These are phyloP conservation scores for Pythium biforme DNA, from an alignment of 352 stramenopile species.

Conservation along the genomic window DNA sequence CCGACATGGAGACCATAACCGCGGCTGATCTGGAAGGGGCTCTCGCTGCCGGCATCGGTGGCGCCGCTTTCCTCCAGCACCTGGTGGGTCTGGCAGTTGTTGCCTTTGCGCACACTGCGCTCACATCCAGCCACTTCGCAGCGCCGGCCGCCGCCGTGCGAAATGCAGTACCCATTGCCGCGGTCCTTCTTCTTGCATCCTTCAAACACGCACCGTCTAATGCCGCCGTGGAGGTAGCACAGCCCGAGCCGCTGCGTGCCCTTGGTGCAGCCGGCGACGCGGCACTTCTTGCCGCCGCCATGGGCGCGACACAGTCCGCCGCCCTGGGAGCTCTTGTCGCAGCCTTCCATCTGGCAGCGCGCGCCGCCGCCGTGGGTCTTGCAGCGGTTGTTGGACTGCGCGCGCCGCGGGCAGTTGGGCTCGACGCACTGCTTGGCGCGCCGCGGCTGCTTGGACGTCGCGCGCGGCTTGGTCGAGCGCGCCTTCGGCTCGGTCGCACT, in stretches of 20 bases:
- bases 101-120: constrained; percentile 72
- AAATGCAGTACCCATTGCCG: constrained; percentile 82
- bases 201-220: constrained; percentile 66
- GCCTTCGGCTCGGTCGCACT: neutral
- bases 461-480: neutral
- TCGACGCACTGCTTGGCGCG: constrained; percentile 69
- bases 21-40: constrained; percentile 45
- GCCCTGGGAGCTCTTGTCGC: constrained; percentile 77
- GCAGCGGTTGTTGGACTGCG: constrained; percentile 80
- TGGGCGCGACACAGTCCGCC: constrained; percentile 63
- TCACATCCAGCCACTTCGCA: constrained; percentile 60
- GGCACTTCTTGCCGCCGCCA: constrained; percentile 73
- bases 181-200: constrained; percentile 83
- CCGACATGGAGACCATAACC: constrained; percentile 19
- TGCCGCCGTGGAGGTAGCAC: constrained; percentile 81
- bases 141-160: constrained; percentile 67
- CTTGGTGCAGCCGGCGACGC: constrained; percentile 64
- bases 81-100: constrained; percentile 73
- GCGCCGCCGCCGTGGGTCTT: constrained; percentile 80
- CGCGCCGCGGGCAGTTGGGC: constrained; percentile 56
- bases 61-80: neutral
- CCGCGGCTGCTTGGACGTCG: constrained; percentile 27
- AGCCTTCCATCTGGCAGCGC: constrained; percentile 64
- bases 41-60: constrained; percentile 26
- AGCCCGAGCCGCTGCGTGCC: constrained; percentile 72